Evolutionary conservation across 2,329 filamentous ascomycete species (phyloP).

Genomic region (Furcasterigmium sp.): DNA sequence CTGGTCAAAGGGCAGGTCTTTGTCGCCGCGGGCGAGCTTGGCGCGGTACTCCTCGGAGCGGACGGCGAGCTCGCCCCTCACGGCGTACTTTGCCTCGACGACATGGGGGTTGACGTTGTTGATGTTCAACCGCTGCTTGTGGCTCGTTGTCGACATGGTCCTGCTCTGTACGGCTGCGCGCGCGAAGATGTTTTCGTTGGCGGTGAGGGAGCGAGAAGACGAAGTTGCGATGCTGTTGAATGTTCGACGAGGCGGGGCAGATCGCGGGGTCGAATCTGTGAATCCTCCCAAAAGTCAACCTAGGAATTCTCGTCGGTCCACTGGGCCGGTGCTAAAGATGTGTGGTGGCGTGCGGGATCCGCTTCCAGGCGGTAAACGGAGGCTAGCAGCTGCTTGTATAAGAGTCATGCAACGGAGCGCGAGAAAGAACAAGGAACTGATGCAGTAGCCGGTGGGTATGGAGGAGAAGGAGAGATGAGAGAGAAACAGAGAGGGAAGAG

Average conservation of each 20-base stretch:
- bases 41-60: conserved; percentile 88
- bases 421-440: too few relatives aligned
- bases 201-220: neutral
- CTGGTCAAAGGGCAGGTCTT: conserved; percentile 72
- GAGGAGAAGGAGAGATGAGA: conserved; percentile 8
- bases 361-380: too few relatives aligned
- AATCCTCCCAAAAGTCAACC: neutral
- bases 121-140: conserved; percentile 53
- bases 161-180: conserved; percentile 14
- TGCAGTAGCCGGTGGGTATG: neutral
- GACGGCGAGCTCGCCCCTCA: conserved; percentile 90
- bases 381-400: too few relatives aligned
- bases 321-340: conserved; percentile 9
- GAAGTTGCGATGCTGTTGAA: too few relatives aligned
- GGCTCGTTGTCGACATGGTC: conserved; percentile 29
- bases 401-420: too few relatives aligned
- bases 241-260: neutral
- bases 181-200: conserved; percentile 2
- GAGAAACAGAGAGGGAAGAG: conserved; percentile 3
- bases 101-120: conserved; percentile 92
- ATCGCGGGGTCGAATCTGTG: neutral
- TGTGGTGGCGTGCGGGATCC: conserved; percentile 1
- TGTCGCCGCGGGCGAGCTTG: conserved; percentile 56
- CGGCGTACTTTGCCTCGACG: conserved; percentile 86
- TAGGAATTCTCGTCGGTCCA: too few relatives aligned